Percentiles rank a stretch among this genome's conserved stretches.
Conservation (phyloP, 495 filamentous ascomycete species). For the Aspergillus nidulans region DNA sequence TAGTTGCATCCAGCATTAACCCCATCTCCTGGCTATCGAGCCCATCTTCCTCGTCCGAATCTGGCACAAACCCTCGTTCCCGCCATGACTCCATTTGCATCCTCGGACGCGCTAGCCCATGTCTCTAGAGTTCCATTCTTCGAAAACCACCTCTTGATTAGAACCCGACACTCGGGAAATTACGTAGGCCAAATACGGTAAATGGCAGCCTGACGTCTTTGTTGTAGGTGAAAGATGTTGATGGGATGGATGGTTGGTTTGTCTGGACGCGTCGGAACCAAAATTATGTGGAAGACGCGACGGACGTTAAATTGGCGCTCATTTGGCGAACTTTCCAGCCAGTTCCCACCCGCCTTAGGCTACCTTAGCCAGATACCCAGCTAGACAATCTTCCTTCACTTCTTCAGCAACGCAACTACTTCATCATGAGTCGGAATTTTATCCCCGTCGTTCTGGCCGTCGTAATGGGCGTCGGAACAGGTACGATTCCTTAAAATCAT, state of each 20-base stretch:
- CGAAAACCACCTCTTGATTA: neutral
- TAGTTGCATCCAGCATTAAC: slow-evolving; percentile 6
- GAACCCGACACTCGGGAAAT: neutral
- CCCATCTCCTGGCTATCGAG: slow-evolving; percentile 35
- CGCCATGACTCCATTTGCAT: slow-evolving; percentile 60
- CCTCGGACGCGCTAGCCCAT: slow-evolving; percentile 38
- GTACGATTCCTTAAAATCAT: slow-evolving; percentile 15
- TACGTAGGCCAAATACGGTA: neutral
- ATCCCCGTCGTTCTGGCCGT: slow-evolving; percentile 37
- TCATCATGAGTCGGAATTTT: slow-evolving; percentile 40
- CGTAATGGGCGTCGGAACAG: slow-evolving; percentile 37
- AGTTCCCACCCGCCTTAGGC: neutral
- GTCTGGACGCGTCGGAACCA: slow-evolving; percentile 33
- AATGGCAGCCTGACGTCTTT: neutral
- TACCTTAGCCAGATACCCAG: neutral
- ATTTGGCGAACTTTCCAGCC: slow-evolving; percentile 17
- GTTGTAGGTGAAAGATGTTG: neutral
- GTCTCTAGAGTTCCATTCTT: slow-evolving; percentile 32
- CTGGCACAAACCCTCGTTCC: slow-evolving; percentile 57
- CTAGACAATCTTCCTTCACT: neutral
- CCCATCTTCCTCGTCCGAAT: slow-evolving; percentile 58
- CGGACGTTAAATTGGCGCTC: slow-evolving; percentile 13
- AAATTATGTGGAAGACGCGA: slow-evolving; percentile 28
- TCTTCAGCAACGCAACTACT: neutral
- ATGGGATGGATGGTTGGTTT: neutral